Percentiles rank a stretch among this genome's conserved stretches.
Evolutionary conservation across 352 stramenopile species (phyloP).

Genomic region (Pythium aristosporum): DNA sequence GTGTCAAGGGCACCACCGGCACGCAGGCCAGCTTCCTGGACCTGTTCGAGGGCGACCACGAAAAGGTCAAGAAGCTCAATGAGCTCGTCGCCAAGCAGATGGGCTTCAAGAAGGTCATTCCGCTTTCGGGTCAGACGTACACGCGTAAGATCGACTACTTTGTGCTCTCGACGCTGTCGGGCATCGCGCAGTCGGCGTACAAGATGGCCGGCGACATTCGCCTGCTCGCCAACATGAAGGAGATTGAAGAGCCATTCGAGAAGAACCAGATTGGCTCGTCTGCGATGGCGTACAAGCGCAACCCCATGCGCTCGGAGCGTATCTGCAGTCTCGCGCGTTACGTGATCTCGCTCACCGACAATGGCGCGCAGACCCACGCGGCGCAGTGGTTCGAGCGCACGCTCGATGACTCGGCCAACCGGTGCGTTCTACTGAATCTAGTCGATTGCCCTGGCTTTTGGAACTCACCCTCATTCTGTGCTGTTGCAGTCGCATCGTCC

Average conservation of each 20-base stretch:
- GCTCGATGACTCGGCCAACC: slow-evolving; percentile 98
- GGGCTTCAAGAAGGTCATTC: slow-evolving; percentile 97
- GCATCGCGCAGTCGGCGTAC: slow-evolving; percentile 97
- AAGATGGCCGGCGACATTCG: slow-evolving; percentile 99
- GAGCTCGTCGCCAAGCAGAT: slow-evolving; percentile 95
- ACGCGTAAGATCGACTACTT: slow-evolving; percentile 99
- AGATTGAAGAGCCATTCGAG: slow-evolving; percentile 95
- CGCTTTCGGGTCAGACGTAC: slow-evolving; percentile 99
- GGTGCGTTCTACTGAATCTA: slow-evolving; percentile 35
- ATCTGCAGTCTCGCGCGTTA: slow-evolving; percentile 97
- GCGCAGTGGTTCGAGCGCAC: slow-evolving; percentile 99
- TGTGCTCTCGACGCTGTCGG: slow-evolving; percentile 93
- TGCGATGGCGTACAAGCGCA: slow-evolving; percentile 99
- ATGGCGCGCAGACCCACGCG: slow-evolving; percentile 95
- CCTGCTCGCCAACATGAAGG: slow-evolving; percentile 99
- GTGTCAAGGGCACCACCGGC: slow-evolving; percentile 98
- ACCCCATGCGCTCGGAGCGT: slow-evolving; percentile 98
- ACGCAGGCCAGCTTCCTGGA: slow-evolving; percentile 99
- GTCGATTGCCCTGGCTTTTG: not conserved
- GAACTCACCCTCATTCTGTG: not conserved
- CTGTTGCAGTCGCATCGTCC: slow-evolving; percentile 89
- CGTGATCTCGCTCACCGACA: slow-evolving; percentile 97
- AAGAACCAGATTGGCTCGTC: slow-evolving; percentile 96
- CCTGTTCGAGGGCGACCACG: slow-evolving; percentile 98
- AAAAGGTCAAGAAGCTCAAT: slow-evolving; percentile 98